Percentiles rank a stretch among this genome's conserved stretches.
Conservation (phyloP, 495 filamentous ascomycete genomes). For the Podospora tetraspora region DNA sequence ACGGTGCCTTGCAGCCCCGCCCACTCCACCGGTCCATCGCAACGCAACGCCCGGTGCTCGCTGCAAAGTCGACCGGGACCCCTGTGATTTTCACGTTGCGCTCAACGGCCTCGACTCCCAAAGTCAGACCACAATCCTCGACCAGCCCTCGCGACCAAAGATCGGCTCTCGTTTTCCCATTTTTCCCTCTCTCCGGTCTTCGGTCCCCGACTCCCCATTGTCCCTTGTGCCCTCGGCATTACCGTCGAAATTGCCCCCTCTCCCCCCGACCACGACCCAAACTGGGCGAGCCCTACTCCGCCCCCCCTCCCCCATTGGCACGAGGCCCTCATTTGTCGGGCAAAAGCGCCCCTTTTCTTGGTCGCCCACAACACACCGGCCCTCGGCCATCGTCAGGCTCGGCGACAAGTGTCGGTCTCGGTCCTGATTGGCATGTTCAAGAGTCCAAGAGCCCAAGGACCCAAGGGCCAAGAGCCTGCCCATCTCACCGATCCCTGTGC, state of each 20-base stretch:
- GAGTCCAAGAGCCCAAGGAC: background rate
- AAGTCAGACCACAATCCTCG: conserved; percentile 1
- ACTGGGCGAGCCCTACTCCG: background rate
- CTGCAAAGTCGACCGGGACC: background rate
- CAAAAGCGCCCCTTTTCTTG: background rate
- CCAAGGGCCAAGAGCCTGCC: background rate
- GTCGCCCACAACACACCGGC: background rate
- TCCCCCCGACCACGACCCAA: background rate
- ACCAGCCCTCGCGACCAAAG: background rate
- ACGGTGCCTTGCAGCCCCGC: background rate
- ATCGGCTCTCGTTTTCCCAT: background rate
- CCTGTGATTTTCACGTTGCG: background rate
- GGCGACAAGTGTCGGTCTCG: background rate
- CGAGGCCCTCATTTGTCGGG: background rate
- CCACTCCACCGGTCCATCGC: background rate
- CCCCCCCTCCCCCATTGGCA: background rate
- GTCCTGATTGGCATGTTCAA: background rate
- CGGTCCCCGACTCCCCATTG: background rate
- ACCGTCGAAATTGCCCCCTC: conserved; percentile 1
- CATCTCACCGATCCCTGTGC: background rate
- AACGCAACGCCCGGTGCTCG: background rate
- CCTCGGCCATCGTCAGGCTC: background rate
- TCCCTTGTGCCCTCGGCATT: background rate
- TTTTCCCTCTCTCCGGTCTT: background rate
- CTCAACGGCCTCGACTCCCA: background rate